Evolutionary conservation across 179 eudicot genomes (phyloP), one percentile per base, ranked within the genome.

Genomic region (Beta macrorhiza): DNA sequence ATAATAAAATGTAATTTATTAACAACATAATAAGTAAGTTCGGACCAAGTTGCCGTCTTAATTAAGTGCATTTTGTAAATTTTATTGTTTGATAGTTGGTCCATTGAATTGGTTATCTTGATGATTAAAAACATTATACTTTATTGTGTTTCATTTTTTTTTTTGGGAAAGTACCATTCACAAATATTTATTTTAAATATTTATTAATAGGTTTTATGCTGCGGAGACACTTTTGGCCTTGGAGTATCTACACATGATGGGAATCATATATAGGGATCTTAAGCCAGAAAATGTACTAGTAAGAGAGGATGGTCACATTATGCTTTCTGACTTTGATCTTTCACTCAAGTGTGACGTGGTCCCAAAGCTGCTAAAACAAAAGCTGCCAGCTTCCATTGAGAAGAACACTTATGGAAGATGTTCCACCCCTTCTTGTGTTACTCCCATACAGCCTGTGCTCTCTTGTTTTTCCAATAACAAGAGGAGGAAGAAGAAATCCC

Each of bases 161-260:
- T n/a, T 25, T 65, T 62, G 32, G 71, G 49, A 67, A 37, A 67
- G 71, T 32, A 67, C 2, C 22, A 63, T 63, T 20, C 2, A 63
- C 22, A 63, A 22, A 20, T 5, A 22, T 20, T 63, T 20, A 70
- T 5, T 49, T 49, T 49, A 0, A 6, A 6, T 29, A 29, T 29
- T 29, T 29, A 29, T 29, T 29, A 29, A 70, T 88, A 92, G 97
- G 87, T 92, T 92, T 77, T 92, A 92, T 81, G 97, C 86, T 2
- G 92, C 97, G 6, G 97, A 92, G 80, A 90, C 92, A 42, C 85
- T 92, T 0, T 77, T 92, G 73, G 97, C 93, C 10, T 80, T 92
- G 69, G 93, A 92, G 89, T 92, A 92, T 80, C 90, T 92, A 61
- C 97, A 91, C 83, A 91, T 92, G 97, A 88, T 92, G 97, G 93